These are phyloP conservation scores for Pyrenochaeta sp. DNA, from an alignment of 2,329 filamentous ascomycete species.

Conservation along the genomic window DNA sequence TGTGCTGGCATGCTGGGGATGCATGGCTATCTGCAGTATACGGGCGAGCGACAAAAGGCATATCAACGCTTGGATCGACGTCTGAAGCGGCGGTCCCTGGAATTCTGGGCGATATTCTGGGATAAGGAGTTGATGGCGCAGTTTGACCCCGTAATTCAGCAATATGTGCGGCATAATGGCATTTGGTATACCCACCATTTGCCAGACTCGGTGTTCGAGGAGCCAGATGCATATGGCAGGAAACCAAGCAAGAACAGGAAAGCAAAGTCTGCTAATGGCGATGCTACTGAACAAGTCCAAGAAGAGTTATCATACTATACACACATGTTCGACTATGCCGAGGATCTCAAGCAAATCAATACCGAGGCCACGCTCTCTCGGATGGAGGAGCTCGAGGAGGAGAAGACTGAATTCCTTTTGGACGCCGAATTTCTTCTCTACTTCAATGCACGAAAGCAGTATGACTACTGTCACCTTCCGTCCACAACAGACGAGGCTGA, in stretches of 20 bases:
- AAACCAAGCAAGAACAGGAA: constrained; percentile 1
- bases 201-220: constrained; percentile 22
- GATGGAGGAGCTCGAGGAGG: constrained; percentile 21
- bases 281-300: constrained; percentile 3
- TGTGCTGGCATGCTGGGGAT: constrained; percentile 28
- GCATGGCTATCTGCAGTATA: constrained; percentile 37
- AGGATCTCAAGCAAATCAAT: constrained; percentile 23
- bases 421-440: constrained; percentile 31
- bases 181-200: constrained; percentile 33
- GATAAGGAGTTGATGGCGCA: constrained; percentile 32
- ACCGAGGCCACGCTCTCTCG: constrained; percentile 11
- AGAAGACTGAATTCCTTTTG: constrained; percentile 20
- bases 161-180: constrained; percentile 35
- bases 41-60: constrained; percentile 34
- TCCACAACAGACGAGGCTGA: constrained; percentile 23
- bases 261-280: neutral
- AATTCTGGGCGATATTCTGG: constrained; percentile 36
- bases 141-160: constrained; percentile 32
- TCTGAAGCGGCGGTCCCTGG: constrained; percentile 24
- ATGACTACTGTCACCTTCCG: constrained; percentile 26
- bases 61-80: constrained; percentile 22
- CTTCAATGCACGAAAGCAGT: constrained; percentile 25
- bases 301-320: constrained; percentile 25
- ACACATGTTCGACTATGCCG: constrained; percentile 27
- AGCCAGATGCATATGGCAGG: constrained; percentile 15